A percentile compares a stretch with the other conserved stretches of the same genome.
These are phyloP conservation scores for Mycena galopus DNA, from an alignment of 768 basidiomycete genomes.

Conservation along the genomic window DNA sequence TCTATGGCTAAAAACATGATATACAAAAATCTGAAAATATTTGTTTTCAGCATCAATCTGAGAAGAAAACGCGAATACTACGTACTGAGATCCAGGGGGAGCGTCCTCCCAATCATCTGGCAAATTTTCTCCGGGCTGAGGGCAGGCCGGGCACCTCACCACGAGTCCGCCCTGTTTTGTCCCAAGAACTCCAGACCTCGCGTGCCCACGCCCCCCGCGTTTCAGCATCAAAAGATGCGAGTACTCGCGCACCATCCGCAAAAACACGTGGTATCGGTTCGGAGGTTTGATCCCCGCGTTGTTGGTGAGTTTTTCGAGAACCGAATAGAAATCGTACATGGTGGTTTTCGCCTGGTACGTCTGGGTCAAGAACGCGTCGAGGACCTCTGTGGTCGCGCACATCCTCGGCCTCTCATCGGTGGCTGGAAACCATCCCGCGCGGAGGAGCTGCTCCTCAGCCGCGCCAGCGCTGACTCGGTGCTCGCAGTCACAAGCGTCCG, in stretches of 20 bases:
- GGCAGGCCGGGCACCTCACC: constrained; percentile 45
- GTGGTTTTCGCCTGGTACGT: background rate
- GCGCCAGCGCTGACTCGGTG: background rate
- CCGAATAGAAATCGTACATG: background rate
- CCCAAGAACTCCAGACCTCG: background rate
- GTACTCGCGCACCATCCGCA: too few relatives aligned
- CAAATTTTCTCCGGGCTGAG: too few relatives aligned
- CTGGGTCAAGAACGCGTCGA: background rate
- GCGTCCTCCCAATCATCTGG: constrained; percentile 37
- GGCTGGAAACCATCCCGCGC: background rate
- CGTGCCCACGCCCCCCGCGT: background rate
- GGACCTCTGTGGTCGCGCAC: background rate
- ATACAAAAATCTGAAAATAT: background rate
- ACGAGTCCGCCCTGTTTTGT: constrained; percentile 38
- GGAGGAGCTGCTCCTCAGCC: background rate
- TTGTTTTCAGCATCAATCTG: too few relatives aligned
- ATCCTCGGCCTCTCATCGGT: background rate
- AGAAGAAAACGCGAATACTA: background rate
- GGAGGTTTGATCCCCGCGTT: background rate
- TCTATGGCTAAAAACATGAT: background rate
- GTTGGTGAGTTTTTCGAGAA: background rate
- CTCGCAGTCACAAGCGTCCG: background rate
- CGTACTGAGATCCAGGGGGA: background rate
- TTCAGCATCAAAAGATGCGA: background rate
- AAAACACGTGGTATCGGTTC: background rate